Conservation (phyloP, 441 rosid genomes). For the Croton laevigatus region DNA sequence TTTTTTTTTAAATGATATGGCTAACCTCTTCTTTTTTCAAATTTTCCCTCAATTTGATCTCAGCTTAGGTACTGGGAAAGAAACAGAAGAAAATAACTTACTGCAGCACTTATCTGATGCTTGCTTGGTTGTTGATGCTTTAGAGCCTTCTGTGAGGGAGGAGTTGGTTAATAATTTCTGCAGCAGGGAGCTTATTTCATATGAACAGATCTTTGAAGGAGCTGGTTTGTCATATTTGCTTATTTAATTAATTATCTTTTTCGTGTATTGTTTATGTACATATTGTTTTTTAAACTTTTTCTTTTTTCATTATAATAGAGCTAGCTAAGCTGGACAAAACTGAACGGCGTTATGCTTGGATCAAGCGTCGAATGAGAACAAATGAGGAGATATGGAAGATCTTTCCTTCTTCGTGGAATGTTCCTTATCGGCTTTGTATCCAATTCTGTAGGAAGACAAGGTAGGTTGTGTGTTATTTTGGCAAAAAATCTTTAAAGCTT, state of each 20-base stretch:
- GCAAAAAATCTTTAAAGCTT: neutral
- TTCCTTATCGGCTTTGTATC: slow-evolving; percentile 92
- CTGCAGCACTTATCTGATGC: slow-evolving; percentile 94
- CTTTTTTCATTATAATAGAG: slow-evolving; percentile 43
- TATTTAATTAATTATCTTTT: neutral
- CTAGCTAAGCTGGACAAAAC: slow-evolving; percentile 98
- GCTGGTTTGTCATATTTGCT: slow-evolving; percentile 62
- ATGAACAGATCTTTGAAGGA: slow-evolving; percentile 99
- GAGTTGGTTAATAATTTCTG: slow-evolving; percentile 98
- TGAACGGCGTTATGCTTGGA: slow-evolving; percentile 98
- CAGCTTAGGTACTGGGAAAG: slow-evolving; percentile 99
- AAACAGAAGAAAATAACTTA: slow-evolving; percentile 82
- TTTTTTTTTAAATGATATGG: neutral
- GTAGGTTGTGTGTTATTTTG: slow-evolving; percentile 32
- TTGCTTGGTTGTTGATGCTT: slow-evolving; percentile 95
- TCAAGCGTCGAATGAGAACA: slow-evolving; percentile 93
- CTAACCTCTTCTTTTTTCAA: neutral
- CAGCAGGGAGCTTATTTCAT: slow-evolving; percentile 96
- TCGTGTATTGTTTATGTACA: neutral
- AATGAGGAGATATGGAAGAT: slow-evolving; percentile 98
- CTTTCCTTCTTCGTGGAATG: slow-evolving; percentile 96
- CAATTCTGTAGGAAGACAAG: slow-evolving; percentile 96
- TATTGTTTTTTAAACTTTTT: slow-evolving; percentile 20
- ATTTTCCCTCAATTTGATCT: slow-evolving; percentile 30
- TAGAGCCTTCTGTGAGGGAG: slow-evolving; percentile 99